Conservation (phyloP, 2,329 filamentous ascomycete species). For the Cercospora zeina region DNA sequence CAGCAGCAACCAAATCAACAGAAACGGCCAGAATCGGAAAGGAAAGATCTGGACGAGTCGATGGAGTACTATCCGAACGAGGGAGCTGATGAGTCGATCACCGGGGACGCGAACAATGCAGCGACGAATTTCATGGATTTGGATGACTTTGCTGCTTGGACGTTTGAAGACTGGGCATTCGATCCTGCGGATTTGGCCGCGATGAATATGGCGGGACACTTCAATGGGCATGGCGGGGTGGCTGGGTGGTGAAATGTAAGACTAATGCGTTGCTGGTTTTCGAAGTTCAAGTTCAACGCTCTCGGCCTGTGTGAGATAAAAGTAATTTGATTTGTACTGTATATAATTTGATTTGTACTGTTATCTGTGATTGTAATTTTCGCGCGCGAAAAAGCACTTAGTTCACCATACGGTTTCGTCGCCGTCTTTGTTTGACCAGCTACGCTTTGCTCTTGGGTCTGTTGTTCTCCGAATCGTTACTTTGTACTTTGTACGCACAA, state of each 20-base stretch:
- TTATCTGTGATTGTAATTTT: too few relatives aligned
- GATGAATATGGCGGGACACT: constrained; percentile 10
- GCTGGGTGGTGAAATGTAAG: neutral
- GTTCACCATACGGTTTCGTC: too few relatives aligned
- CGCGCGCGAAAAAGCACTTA: too few relatives aligned
- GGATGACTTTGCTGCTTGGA: constrained; percentile 39
- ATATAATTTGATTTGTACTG: too few relatives aligned
- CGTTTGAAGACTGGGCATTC: constrained; percentile 37
- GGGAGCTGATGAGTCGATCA: constrained; percentile 4
- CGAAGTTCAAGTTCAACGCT: too few relatives aligned
- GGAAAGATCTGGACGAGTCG: neutral
- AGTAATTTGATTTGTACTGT: too few relatives aligned
- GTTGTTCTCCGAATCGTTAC: too few relatives aligned
- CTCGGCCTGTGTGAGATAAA: too few relatives aligned
- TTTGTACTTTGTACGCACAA: too few relatives aligned
- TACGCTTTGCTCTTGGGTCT: too few relatives aligned
- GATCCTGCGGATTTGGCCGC: constrained; percentile 29
- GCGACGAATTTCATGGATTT: constrained; percentile 29
- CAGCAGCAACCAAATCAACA: neutral
- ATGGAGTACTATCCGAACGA: constrained; percentile 17
- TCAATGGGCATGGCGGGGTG: neutral
- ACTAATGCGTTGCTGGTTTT: too few relatives aligned
- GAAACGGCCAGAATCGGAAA: neutral
- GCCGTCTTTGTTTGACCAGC: too few relatives aligned
- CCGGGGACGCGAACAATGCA: neutral